phyloP scores from a whole-genome alignment of 2,329 filamentous ascomycete genomes.

The Penicillium brevicompactum region DNA sequence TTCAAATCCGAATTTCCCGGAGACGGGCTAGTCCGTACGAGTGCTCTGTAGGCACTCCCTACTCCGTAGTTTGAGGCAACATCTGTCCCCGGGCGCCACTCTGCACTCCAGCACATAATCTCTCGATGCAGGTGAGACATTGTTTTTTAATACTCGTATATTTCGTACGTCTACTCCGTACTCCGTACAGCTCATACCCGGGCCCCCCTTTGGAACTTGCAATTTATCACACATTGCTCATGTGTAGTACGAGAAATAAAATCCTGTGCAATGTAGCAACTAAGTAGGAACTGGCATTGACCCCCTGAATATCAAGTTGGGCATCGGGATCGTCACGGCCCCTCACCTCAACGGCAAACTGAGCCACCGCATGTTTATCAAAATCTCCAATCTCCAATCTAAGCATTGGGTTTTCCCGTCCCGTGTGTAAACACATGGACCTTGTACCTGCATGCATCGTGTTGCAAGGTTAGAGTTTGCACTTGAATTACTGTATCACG shows the following conservation, averaged over 20 bases:
- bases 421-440: neutral
- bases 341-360: neutral
- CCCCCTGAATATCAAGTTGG: neutral
- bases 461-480: neutral
- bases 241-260: neutral
- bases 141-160: neutral
- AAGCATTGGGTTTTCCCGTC: neutral
- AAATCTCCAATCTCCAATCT: neutral
- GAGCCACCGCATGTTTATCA: neutral
- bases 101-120: neutral
- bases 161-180: neutral
- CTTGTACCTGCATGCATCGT: neutral
- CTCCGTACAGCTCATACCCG: neutral
- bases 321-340: neutral
- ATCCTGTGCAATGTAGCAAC: neutral
- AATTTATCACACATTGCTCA: no score
- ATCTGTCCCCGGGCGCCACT: neutral
- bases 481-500: neutral
- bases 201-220: neutral
- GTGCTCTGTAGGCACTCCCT: no score
- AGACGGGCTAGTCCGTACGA: neutral
- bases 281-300: neutral
- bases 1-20: neutral
- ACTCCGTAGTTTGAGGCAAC: neutral
- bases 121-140: neutral